Evolutionary conservation across 257 asterid genomes (phyloP), one percentile per base, ranked within the genome.

Genomic region (Scutellaria minor): DNA sequence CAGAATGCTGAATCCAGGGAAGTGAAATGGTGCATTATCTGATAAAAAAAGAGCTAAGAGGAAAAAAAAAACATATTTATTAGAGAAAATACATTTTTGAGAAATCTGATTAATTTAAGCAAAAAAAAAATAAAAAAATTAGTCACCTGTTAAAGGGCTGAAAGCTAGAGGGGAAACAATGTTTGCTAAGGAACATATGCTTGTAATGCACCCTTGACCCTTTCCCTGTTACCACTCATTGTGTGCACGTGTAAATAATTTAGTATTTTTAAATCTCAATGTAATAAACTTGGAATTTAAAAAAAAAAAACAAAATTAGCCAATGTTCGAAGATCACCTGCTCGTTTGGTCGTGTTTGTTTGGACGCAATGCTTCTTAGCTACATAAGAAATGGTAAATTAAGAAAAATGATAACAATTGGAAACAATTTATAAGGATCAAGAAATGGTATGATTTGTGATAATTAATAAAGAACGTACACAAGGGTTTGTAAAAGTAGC

Each of bases 301-400:
- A 18, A 24, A 24, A 24, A 24, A 24, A 24, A 24, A 0, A 24
- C 18, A 18, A 18, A 18, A 18, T 24, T 2, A 24, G 27, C 27
- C 2, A 24, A 24, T 24, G 27, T 24, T 24, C 27, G 13, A 15
- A 45, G 46, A 1, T 52, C 75, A 87, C 98, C 89, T 88, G 98
- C 75, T 94, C 96, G 63, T 71, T 77, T 9, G 91, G 90, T n/a
- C 97, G 90, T 10, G 80, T 79, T 85, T 94, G 96, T 74, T 88
- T 94, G 35, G 98, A 94, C 15, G 89, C 97, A 77, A 94, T 88
- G 82, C 96, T 94, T 70, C 90, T 59, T 70, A 94, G 73, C 97
- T 91, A 86, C 71, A 85, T 44, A 72, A 52, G n/a, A 6, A 67
- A 44, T 1, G 14, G 48, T 3, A 57, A 39, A 11, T 52, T 53